A percentile compares a stretch with the other conserved stretches of the same genome.
phyloP scores from a whole-genome alignment of 1,284 basidiomycete species.

The Sanghuangporus sanghuang region DNA sequence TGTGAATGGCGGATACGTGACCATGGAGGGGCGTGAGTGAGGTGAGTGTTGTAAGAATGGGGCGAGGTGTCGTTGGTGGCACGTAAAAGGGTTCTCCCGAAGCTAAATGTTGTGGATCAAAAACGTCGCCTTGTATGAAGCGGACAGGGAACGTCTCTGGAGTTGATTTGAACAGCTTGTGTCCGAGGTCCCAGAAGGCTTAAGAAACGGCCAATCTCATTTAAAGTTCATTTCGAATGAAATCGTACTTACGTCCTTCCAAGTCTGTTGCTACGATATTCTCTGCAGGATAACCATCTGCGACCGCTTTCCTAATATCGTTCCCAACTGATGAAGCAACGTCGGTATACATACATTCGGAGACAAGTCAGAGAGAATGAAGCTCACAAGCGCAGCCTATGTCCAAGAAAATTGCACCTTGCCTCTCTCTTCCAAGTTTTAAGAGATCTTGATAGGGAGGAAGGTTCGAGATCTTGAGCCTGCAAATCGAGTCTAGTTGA shows the following conservation, averaged over 20 bases:
- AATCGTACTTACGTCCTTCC: conserved; percentile 16
- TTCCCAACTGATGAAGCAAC: conserved; percentile 20
- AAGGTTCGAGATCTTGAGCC: conserved; percentile 35
- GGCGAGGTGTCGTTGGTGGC: conserved; percentile 10
- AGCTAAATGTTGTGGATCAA: conserved; percentile 26
- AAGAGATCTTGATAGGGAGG: conserved; percentile 40
- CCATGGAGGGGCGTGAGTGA: conserved; percentile 29
- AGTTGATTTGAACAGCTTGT: conserved; percentile 29
- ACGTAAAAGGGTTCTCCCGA: conserved; percentile 19
- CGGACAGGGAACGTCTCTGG: conserved; percentile 28
- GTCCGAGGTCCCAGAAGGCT: conserved; percentile 31
- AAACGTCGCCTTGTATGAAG: conserved; percentile 30
- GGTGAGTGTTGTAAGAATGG: conserved; percentile 26
- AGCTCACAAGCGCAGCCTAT: conserved; percentile 45
- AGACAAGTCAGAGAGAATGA: neutral
- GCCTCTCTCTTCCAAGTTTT: conserved; percentile 31
- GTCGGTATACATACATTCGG: neutral
- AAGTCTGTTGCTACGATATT: conserved; percentile 25
- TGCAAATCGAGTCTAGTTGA: conserved; percentile 19
- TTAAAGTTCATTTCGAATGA: neutral
- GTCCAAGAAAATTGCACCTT: conserved; percentile 44
- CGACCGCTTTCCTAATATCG: conserved; percentile 23
- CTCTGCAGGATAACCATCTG: conserved; percentile 25
- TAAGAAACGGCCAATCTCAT: neutral
- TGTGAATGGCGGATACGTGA: conserved; percentile 30